Evolutionary conservation across 2,329 filamentous ascomycete genomes (phyloP), one percentile per base, ranked within the genome.

Genomic region (Phyllosticta paracitricarpa): DNA sequence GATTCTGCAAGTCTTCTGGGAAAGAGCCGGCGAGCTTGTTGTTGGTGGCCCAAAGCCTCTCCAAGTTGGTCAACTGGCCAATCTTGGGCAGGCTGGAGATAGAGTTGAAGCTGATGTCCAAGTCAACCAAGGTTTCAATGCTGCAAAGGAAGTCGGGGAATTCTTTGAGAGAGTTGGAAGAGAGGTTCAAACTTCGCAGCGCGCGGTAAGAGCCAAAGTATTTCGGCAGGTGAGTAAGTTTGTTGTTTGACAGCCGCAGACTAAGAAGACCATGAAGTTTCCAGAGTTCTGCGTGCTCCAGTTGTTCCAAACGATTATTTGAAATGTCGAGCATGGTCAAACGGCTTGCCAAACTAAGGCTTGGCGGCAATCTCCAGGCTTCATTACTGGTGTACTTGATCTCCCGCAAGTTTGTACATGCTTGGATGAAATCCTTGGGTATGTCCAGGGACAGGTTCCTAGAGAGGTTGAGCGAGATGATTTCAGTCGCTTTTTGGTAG

Each of bases 311-410:
- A 62, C 89, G 83, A 71, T 99, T 99, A 74, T 97, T 97, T 2
- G 93, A 97, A 3, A 97, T 87, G 71, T 99, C 94, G 64, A 99
- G 81, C 69, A 91, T 92, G 0, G 91, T 96, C 67, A 99, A 79
- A 64, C 86, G 86, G 65, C 79, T 86, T 26, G 94, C 93, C 67
- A 92, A 81, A 65, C 89, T 86, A 59, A 99, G 81, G 72, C 92
- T 97, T 6, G 86, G 82, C 3, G 94, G 94, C 25, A 99, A 78
- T 68, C 88, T 87, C 73, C 89, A 86, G 2, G 92, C 90, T 73
- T 99, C 94, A 68, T 97, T 97, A 70, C 91, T 93, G 67, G 89
- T 91, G 74, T 89, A 99, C 70, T 95, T 96, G 79, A 99, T 94
- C 72, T 99, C 94, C 57, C 93, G 86, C 22, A 99, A 79, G 69